Percentiles rank a stretch among this genome's conserved stretches.
Evolutionary conservation across 139 green algal species (phyloP).

Genomic region (Diplosphaera chodatii): DNA sequence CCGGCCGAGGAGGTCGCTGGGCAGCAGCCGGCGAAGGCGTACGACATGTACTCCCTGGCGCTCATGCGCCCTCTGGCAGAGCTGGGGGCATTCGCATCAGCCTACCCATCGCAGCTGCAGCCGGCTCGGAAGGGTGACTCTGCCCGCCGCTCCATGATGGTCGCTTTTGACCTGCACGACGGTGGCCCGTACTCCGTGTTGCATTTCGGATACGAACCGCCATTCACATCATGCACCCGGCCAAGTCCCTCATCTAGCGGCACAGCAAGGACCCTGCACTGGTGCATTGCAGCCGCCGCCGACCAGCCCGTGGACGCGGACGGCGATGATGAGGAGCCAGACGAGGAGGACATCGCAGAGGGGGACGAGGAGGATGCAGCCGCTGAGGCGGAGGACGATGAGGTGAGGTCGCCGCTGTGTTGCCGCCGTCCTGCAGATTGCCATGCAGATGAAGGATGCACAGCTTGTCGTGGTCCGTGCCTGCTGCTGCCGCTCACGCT

Average conservation of each 20-base stretch:
- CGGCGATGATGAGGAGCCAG: constrained; percentile 20
- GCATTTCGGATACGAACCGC: too few relatives aligned
- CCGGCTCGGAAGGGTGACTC: background rate
- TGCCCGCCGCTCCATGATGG: too few relatives aligned
- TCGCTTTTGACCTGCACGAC: too few relatives aligned
- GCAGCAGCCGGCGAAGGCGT: background rate
- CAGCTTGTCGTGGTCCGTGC: too few relatives aligned
- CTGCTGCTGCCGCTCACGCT: too few relatives aligned
- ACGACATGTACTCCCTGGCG: background rate
- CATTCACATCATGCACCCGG: too few relatives aligned
- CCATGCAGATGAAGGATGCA: too few relatives aligned
- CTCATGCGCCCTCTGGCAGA: background rate
- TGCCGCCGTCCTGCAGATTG: too few relatives aligned
- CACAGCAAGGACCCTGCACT: too few relatives aligned
- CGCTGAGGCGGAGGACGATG: constrained; percentile 8
- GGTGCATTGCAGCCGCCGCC: too few relatives aligned
- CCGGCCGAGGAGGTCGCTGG: background rate
- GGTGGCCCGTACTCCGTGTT: too few relatives aligned
- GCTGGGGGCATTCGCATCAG: background rate
- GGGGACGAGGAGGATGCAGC: background rate
- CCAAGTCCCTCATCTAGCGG: too few relatives aligned
- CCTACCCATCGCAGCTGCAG: background rate
- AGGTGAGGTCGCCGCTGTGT: background rate
- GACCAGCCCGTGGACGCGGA: background rate
- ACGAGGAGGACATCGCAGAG: constrained; percentile 15